Base-by-base conservation (phyloP, 345 rosid species). In the Moringa oleifera region DNA sequence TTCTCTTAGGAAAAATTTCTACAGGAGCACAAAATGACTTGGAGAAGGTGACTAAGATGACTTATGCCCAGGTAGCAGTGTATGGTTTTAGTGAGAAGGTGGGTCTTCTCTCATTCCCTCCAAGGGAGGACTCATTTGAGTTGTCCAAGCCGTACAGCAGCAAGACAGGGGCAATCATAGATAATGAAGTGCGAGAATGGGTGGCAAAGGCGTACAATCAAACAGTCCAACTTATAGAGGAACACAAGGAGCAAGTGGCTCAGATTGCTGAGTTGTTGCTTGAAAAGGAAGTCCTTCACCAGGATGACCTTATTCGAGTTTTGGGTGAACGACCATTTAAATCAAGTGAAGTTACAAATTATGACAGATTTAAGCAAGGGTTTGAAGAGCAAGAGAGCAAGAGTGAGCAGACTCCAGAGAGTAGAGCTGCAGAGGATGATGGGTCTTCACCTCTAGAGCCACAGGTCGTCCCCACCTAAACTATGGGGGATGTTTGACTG, bases 51-150 rank as follows among this genome's bases (percentile, higher is more conserved):
- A 94, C 97, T 0, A 88, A 89, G 70, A 86, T 88, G 99, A 90
- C 95, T 0, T 94, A 94, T 55, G 97, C 96, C 13, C 99, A 94
- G 73, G 97, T 94, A 16, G 97, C 97, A 12, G 90, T 90, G 10
- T 90, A 94, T 51, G 97, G 99, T 50, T 94, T 94, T 68, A 94
- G 99, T 20, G 96, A 90, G 53, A 94, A 94, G 70, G 96, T 94
- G 10, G 99, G 99, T 19, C 88, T 94, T 21, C 91, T 90, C 58
- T 94, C 99, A 0, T 94, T 94, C 64, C 99, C 99, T 0, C 97
- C 66, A 21, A 83, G 86, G 70, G 96, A 88, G 0, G 96, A 88
- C 53, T 64, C 73, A 2, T 78, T 78, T 19, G 96, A 86, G 78
- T 79, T 88, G 88, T 70, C 58, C 18, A 90, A 90, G 80, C 96